phyloP scores from a whole-genome alignment of 768 basidiomycete species.

The Leucocoprinus birnbaumii region DNA sequence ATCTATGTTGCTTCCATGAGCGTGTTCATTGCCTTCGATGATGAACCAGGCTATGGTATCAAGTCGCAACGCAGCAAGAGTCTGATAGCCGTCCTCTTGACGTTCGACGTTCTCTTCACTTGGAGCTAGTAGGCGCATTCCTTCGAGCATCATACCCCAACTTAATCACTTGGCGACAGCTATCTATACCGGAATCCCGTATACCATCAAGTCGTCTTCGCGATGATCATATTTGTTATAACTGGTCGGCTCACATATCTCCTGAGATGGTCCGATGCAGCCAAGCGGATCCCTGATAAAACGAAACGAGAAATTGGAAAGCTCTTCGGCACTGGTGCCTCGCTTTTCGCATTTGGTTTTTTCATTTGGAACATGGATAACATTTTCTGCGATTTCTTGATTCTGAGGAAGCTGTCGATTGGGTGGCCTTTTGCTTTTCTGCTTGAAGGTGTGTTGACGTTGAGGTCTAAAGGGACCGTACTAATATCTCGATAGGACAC shows the following conservation, averaged over 20 bases:
- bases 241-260: constrained; percentile 51
- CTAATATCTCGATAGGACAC: constrained; percentile 40
- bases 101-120: constrained; percentile 62
- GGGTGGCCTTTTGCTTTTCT: constrained; percentile 69
- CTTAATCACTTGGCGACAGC: constrained; percentile 30
- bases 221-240: constrained; percentile 45
- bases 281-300: constrained; percentile 37
- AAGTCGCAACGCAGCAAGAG: constrained; percentile 32
- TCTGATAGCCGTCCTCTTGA: constrained; percentile 32
- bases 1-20: constrained; percentile 66
- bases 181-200: constrained; percentile 69
- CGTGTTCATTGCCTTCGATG: constrained; percentile 60
- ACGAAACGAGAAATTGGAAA: constrained; percentile 37
- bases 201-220: constrained; percentile 80
- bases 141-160: background rate
- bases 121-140: constrained; percentile 63
- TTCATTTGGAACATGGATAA: constrained; percentile 82
- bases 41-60: constrained; percentile 45
- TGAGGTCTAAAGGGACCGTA: background rate
- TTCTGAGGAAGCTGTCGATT: constrained; percentile 48
- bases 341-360: constrained; percentile 62
- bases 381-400: constrained; percentile 61
- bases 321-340: constrained; percentile 51
- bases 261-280: constrained; percentile 38
- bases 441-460: constrained; percentile 48